Evolutionary conservation across 805 yeast genomes (phyloP), one percentile per base, ranked within the genome.

Genomic region (Candida ponderosae): DNA sequence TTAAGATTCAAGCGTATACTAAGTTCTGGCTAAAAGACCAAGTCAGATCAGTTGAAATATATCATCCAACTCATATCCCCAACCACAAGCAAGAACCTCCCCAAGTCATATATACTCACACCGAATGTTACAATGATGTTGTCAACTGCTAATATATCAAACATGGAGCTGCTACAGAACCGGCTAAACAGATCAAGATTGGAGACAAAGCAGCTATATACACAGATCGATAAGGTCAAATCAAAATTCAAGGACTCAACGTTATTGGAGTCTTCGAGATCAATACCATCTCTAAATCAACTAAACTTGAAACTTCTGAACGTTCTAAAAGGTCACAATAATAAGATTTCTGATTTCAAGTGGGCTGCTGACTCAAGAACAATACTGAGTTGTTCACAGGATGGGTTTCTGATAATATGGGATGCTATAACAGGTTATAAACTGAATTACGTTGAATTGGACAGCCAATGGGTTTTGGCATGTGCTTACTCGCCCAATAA

Each of bases 341-440:
- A 78, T 52, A 87, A 88, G 52, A 72, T 88, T 17, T 70, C 79
- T 8, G 75, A 77, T 40, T 63, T 83, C 40, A 65, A 75, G 36
- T 84, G 96, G 94, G 70, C 77, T 37, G 54, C 65, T 1, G 79
- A 80, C 51, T 71, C 83, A n/a, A 57, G 60, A 32, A 69, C 68
- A 32, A 51, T 88, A 3, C 57, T 87, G 8, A 74, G 87, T 35
- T 87, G 86, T 0, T 79, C 90, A 19, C 95, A 85, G 54, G 97
- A 89, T 58, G 96, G 95, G 2, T 82, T 76, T 51, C 65, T 87
- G 65, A 66, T 89, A 29, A 58, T 85, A 17, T 89, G 97, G 96
- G 90, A 88, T 55, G 69, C 86, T 0, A 62, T 70, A 4, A 72
- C 85, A 0, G 89, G 88, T 3, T 63, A 73, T 44, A 89, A 88